Percentiles rank a stretch among this genome's conserved stretches.
Evolutionary conservation across 176 grass and related monocot genomes (phyloP).

Genomic region (Cenchrus americanus): DNA sequence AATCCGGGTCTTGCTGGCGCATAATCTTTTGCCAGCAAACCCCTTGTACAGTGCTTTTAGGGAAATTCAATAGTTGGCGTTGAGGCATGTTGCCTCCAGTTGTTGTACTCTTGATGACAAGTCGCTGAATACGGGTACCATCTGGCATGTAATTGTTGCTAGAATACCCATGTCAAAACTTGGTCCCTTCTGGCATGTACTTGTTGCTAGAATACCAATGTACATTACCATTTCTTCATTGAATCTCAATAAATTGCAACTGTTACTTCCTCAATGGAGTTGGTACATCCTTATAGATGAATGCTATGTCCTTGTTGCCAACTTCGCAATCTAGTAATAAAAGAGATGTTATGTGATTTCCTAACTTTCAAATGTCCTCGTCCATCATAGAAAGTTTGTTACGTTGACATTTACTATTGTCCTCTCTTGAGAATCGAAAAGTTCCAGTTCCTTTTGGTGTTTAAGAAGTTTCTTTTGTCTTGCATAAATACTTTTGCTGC

Average conservation of each 20-base stretch:
- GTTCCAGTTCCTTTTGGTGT: neutral
- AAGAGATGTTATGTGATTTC: neutral
- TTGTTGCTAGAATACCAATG: conserved; percentile 57
- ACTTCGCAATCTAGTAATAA: conserved; percentile 5
- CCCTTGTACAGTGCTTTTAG: conserved; percentile 51
- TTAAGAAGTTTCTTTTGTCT: neutral
- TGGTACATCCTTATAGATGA: conserved; percentile 16
- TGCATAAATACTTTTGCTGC: neutral
- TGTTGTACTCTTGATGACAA: conserved; percentile 55
- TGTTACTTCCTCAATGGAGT: conserved; percentile 20
- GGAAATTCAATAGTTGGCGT: conserved; percentile 48
- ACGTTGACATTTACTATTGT: neutral
- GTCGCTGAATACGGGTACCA: conserved; percentile 33
- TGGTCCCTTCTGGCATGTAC: conserved; percentile 59
- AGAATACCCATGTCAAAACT: conserved; percentile 40
- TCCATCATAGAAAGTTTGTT: neutral
- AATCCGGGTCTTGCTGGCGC: conserved; percentile 40
- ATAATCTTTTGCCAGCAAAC: conserved; percentile 52
- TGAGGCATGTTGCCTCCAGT: conserved; percentile 60
- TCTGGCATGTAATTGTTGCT: conserved; percentile 50
- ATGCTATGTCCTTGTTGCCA: conserved; percentile 27
- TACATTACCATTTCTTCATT: conserved; percentile 41
- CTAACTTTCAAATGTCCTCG: conserved; percentile 16
- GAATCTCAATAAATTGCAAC: conserved; percentile 47
- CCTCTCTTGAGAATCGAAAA: neutral